A percentile compares a stretch with the other conserved stretches of the same genome.
phyloP scores from a whole-genome alignment of 192 early-diverging fungal species.

The Endogone sp. region DNA sequence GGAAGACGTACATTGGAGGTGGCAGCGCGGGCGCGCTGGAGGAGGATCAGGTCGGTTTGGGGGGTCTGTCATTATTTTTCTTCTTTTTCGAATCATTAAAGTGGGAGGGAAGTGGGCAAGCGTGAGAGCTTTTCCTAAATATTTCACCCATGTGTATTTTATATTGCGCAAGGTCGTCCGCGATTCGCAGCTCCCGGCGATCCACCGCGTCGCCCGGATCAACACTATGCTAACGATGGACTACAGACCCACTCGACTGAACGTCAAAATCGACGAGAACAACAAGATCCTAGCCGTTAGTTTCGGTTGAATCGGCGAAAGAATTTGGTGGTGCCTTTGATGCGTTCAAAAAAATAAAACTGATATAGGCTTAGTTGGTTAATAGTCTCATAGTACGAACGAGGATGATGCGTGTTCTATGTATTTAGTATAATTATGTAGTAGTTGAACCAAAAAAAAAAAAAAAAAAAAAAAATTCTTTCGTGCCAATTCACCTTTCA shows the following conservation, averaged over 20 bases:
- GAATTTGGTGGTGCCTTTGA: background rate
- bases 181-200: slow-evolving; percentile 30
- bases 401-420: no score
- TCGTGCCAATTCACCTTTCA: no score
- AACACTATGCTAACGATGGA: slow-evolving; percentile 43
- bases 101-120: background rate
- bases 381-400: no score
- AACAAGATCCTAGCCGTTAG: slow-evolving; percentile 32
- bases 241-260: slow-evolving; percentile 36
- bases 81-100: background rate
- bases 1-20: slow-evolving; percentile 22
- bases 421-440: no score
- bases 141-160: background rate
- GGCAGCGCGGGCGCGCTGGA: slow-evolving; percentile 2
- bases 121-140: no score
- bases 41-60: slow-evolving; percentile 7
- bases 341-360: background rate
- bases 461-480: no score
- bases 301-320: slow-evolving; percentile 35
- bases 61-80: background rate
- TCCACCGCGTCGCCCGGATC: slow-evolving; percentile 32
- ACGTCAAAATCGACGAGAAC: slow-evolving; percentile 32
- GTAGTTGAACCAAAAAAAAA: no score
- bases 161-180: slow-evolving; percentile 28
- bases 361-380: no score